These are phyloP conservation scores for Penicillium cosmopolitanum DNA, from an alignment of 495 filamentous ascomycete species.

Conservation along the genomic window DNA sequence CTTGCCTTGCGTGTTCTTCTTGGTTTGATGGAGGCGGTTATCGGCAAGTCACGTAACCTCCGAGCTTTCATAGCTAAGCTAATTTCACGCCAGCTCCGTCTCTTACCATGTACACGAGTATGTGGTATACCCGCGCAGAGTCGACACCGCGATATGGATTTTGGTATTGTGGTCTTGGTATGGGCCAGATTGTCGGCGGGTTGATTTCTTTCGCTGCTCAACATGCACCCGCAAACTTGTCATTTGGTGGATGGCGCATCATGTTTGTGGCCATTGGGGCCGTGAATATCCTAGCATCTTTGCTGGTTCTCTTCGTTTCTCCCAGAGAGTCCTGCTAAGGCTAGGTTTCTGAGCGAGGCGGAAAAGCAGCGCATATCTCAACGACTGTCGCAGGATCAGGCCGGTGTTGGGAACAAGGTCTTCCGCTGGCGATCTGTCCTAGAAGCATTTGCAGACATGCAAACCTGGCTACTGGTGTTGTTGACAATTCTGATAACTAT, in stretches of 20 bases:
- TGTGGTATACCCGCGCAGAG: conserved; percentile 68
- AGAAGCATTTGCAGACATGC: conserved; percentile 44
- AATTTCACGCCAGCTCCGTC: conserved; percentile 41
- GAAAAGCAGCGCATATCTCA: conserved; percentile 47
- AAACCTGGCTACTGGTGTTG: conserved; percentile 46
- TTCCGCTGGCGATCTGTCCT: conserved; percentile 41
- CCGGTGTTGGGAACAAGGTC: conserved; percentile 48
- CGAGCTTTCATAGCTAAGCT: not conserved
- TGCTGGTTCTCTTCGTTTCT: conserved; percentile 56
- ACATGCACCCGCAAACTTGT: conserved; percentile 40
- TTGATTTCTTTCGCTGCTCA: conserved; percentile 65
- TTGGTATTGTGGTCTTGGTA: conserved; percentile 68
- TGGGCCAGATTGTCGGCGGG: conserved; percentile 66
- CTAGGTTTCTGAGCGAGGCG: conserved; percentile 53
- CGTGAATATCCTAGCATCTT: conserved; percentile 55
- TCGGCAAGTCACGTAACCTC: conserved; percentile 33
- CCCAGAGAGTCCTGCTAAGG: conserved; percentile 54
- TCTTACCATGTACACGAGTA: conserved; percentile 51
- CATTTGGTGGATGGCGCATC: conserved; percentile 60
- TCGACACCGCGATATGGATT: conserved; percentile 63
- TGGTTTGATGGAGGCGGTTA: conserved; percentile 66
- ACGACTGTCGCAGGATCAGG: conserved; percentile 51
- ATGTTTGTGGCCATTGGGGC: conserved; percentile 67
- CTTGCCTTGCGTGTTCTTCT: conserved; percentile 59
- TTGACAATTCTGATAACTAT: conserved; percentile 52